These are phyloP conservation scores for Amylostereum areolatum DNA, from an alignment of 1,284 basidiomycete species.

Conservation along the genomic window DNA sequence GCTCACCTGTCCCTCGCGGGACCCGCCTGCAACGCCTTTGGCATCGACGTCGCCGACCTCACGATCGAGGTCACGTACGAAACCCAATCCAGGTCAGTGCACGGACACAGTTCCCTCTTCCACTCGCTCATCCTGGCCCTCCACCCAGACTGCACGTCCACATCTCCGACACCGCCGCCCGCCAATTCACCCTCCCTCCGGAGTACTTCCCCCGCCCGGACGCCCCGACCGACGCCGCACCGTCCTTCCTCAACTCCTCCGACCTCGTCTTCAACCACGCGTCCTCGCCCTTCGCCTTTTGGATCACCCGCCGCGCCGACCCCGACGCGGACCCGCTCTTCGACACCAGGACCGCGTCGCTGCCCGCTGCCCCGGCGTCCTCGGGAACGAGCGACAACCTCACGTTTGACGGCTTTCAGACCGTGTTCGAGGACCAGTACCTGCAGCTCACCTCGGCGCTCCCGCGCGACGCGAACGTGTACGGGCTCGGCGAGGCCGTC, in stretches of 20 bases:
- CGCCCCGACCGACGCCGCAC: constrained; percentile 18
- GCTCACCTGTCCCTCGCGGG: constrained; percentile 57
- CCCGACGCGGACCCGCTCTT: constrained; percentile 59
- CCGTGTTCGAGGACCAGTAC: constrained; percentile 77
- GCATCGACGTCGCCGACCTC: constrained; percentile 56
- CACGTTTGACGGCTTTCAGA: constrained; percentile 50
- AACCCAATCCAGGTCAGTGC: constrained; percentile 39
- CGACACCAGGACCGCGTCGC: constrained; percentile 58
- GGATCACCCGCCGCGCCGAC: constrained; percentile 64
- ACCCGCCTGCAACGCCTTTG: constrained; percentile 65
- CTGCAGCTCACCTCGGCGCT: constrained; percentile 63
- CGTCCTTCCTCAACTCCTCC: constrained; percentile 31
- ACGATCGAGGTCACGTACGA: constrained; percentile 67
- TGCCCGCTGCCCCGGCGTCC: constrained; percentile 50
- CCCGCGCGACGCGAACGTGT: constrained; percentile 64
- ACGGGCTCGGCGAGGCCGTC: constrained; percentile 73
- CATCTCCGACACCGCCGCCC: constrained; percentile 59
- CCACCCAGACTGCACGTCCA: constrained; percentile 66
- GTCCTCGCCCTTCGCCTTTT: constrained; percentile 66
- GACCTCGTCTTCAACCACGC: constrained; percentile 69
- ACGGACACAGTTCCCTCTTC: constrained; percentile 1
- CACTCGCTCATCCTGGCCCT: constrained; percentile 7
- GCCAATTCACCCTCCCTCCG: constrained; percentile 67
- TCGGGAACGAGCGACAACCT: constrained; percentile 20
- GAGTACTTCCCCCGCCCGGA: constrained; percentile 48